These are phyloP conservation scores for maize (Zea mays) DNA, from an alignment of 176 grass and related monocot species.

Conservation along the genomic window DNA sequence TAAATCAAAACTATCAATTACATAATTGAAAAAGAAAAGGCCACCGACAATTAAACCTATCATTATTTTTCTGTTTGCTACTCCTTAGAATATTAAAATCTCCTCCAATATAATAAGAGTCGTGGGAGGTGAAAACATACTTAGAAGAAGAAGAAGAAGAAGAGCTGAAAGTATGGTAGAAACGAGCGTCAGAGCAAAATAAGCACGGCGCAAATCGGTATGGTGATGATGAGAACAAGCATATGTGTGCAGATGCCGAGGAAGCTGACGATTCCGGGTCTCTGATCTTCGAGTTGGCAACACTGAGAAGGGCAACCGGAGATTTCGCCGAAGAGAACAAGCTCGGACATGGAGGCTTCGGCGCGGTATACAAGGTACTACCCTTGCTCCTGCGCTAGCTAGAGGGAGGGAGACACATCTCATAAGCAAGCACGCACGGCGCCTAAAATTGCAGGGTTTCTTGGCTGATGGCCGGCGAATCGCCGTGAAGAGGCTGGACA, in stretches of 20 bases:
- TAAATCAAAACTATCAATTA: no score
- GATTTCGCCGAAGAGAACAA: constrained; percentile 62
- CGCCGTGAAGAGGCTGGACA: constrained; percentile 39
- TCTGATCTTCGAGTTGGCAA: constrained; percentile 42
- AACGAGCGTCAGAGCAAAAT: background rate
- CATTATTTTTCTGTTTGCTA: no score
- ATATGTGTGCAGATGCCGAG: background rate
- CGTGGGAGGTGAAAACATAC: background rate
- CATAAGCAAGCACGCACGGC: no score
- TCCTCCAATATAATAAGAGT: no score
- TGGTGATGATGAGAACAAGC: background rate
- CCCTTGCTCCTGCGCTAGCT: no score
- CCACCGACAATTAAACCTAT: no score
- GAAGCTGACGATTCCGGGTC: constrained; percentile 37
- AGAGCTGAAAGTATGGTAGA: background rate
- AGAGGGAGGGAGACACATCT: no score
- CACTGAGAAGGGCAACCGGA: constrained; percentile 45
- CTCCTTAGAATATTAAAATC: no score
- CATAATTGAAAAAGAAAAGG: no score
- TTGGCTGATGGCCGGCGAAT: constrained; percentile 30
- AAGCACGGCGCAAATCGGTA: background rate
- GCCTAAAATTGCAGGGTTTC: constrained; percentile 22
- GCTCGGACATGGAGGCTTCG: constrained; percentile 69
- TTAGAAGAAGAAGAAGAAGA: background rate
- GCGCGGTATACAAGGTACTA: constrained; percentile 60